Evolutionary conservation across 371 early-diverging fungal genomes (phyloP).

Genomic region (Mortierella sp.): DNA sequence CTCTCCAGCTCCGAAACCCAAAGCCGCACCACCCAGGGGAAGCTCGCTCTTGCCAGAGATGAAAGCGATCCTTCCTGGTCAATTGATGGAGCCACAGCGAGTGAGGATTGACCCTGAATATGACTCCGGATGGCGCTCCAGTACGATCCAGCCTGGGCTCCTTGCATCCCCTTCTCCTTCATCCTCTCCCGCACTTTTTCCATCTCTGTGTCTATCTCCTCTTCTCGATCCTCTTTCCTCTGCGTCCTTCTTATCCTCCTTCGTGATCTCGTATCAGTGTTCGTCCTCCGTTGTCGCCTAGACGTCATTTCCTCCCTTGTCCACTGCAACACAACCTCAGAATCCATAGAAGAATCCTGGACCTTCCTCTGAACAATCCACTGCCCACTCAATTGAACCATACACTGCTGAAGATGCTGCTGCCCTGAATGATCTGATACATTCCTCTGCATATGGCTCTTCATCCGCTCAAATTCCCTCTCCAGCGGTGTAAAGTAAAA

Average conservation of each 20-base stretch:
- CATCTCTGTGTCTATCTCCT: neutral
- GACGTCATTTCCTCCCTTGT: conserved; percentile 27
- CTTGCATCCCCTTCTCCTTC: neutral
- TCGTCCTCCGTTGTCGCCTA: conserved; percentile 16
- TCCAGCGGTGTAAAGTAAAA: conserved; percentile 22
- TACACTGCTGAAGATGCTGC: conserved; percentile 65
- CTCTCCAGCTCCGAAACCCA: conserved; percentile 58
- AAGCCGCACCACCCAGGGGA: conserved; percentile 38
- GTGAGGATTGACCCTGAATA: neutral
- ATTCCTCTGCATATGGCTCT: conserved; percentile 61
- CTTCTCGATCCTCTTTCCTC: neutral
- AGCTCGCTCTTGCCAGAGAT: conserved; percentile 10
- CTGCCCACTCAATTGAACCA: conserved; percentile 51
- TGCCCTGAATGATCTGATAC: conserved; percentile 71
- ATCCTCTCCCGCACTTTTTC: neutral
- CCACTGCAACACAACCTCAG: conserved; percentile 32
- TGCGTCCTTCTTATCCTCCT: neutral
- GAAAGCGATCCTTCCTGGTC: neutral
- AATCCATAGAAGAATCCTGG: neutral
- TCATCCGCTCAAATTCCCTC: conserved; percentile 54
- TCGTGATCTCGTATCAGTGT: neutral
- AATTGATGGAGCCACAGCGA: neutral
- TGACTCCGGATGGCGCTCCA: conserved; percentile 22
- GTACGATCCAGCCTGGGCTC: neutral
- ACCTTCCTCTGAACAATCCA: conserved; percentile 30